Evolutionary conservation across 352 stramenopile species (phyloP).

Genomic region (Chrysophaeum taylorii): DNA sequence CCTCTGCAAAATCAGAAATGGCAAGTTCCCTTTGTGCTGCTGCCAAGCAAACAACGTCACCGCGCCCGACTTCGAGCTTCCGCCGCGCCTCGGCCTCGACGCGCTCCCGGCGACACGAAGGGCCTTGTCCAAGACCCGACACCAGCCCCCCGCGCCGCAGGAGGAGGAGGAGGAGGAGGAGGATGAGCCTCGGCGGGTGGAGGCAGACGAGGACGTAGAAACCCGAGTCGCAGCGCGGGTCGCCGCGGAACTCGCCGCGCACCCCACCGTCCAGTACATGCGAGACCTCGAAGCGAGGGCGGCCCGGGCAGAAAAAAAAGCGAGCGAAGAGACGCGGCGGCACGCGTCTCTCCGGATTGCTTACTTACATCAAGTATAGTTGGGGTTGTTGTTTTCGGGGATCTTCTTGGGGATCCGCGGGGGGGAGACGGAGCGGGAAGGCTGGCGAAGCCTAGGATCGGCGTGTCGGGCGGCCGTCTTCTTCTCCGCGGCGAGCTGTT

Average conservation of each 20-base stretch:
- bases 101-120: neutral
- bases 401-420: too few relatives aligned
- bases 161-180: neutral
- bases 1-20: neutral
- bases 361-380: too few relatives aligned
- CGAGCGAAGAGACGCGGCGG: neutral
- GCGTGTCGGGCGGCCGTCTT: too few relatives aligned
- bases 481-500: too few relatives aligned
- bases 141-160: too few relatives aligned
- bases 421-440: too few relatives aligned
- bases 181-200: neutral
- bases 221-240: neutral
- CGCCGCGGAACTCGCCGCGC: neutral
- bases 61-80: neutral
- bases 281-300: slow-evolving; percentile 6
- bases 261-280: slow-evolving; percentile 19
- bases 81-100: neutral
- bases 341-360: slow-evolving; percentile 7
- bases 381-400: too few relatives aligned
- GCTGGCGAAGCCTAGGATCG: too few relatives aligned
- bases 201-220: neutral
- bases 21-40: slow-evolving; percentile 16
- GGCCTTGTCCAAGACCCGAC: neutral
- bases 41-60: slow-evolving; percentile 1
- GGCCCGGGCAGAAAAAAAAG: neutral